Evolutionary conservation across 768 basidiomycete species (phyloP).

Genomic region (Lentinula guzmanii): DNA sequence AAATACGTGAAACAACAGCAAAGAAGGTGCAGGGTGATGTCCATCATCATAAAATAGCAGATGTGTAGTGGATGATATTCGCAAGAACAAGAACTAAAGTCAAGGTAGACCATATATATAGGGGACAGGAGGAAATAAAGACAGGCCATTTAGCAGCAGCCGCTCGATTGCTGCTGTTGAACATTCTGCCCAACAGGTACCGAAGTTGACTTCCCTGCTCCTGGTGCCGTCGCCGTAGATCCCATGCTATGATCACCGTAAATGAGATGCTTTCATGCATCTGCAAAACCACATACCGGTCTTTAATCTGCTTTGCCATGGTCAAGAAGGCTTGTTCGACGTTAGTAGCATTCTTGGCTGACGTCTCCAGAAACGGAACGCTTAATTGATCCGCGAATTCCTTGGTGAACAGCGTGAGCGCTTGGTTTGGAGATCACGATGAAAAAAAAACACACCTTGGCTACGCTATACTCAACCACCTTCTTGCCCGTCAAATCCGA

Average conservation of each 20-base stretch:
- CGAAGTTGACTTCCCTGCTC: slow-evolving; percentile 75
- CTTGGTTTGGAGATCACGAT: neutral
- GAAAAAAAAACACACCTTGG: slow-evolving; percentile 49
- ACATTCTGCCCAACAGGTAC: slow-evolving; percentile 83
- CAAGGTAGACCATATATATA: slow-evolving; percentile 7
- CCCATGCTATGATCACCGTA: slow-evolving; percentile 60
- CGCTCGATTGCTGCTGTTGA: slow-evolving; percentile 62
- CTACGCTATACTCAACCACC: slow-evolving; percentile 84
- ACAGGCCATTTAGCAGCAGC: slow-evolving; percentile 65
- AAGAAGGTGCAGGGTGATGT: slow-evolving; percentile 16
- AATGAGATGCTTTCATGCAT: neutral
- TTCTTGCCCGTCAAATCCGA: slow-evolving; percentile 97
- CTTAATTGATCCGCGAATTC: slow-evolving; percentile 94
- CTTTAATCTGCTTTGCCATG: slow-evolving; percentile 95
- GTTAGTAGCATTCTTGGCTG: slow-evolving; percentile 98
- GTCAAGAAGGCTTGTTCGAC: slow-evolving; percentile 99
- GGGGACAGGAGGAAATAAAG: neutral
- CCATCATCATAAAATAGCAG: slow-evolving; percentile 24
- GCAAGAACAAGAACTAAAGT: slow-evolving; percentile 11
- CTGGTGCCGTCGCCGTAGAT: slow-evolving; percentile 67
- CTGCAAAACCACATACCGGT: slow-evolving; percentile 49
- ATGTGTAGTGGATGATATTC: slow-evolving; percentile 23
- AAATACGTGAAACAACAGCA: slow-evolving; percentile 7
- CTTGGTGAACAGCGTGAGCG: slow-evolving; percentile 27
- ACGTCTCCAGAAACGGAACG: slow-evolving; percentile 96